Conservation (phyloP, 2,329 filamentous ascomycete species). For the Arthrinium phaeospermum region DNA sequence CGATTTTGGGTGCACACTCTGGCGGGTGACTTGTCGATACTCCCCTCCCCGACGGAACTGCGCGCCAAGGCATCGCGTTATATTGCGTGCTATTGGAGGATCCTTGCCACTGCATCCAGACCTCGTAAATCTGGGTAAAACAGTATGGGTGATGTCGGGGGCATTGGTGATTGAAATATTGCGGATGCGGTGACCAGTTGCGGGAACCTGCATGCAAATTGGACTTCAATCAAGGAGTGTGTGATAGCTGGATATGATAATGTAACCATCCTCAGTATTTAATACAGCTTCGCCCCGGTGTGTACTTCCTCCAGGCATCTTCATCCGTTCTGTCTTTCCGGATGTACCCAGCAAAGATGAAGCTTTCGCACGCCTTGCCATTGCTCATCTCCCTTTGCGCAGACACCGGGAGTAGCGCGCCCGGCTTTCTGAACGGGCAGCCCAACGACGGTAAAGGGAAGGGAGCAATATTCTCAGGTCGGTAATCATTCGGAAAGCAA, state of each 20-base stretch:
- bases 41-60: background rate
- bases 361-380: background rate
- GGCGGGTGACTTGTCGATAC: background rate
- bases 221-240: background rate
- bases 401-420: constrained; percentile 18
- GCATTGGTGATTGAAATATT: background rate
- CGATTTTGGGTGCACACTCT: background rate
- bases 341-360: background rate
- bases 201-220: background rate
- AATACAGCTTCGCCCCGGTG: background rate
- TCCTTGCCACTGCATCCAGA: background rate
- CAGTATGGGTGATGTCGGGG: background rate
- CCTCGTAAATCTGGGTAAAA: background rate
- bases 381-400: background rate
- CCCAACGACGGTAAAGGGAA: constrained; percentile 63
- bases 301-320: background rate
- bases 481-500: too few relatives aligned
- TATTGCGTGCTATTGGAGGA: background rate
- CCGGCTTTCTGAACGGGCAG: constrained; percentile 56
- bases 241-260: background rate
- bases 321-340: background rate
- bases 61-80: background rate
- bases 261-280: background rate
- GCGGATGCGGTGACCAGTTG: background rate
- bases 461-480: constrained; percentile 63